These are phyloP conservation scores for Fusarium secorum DNA, from an alignment of 2,329 filamentous ascomycete species.

Conservation along the genomic window DNA sequence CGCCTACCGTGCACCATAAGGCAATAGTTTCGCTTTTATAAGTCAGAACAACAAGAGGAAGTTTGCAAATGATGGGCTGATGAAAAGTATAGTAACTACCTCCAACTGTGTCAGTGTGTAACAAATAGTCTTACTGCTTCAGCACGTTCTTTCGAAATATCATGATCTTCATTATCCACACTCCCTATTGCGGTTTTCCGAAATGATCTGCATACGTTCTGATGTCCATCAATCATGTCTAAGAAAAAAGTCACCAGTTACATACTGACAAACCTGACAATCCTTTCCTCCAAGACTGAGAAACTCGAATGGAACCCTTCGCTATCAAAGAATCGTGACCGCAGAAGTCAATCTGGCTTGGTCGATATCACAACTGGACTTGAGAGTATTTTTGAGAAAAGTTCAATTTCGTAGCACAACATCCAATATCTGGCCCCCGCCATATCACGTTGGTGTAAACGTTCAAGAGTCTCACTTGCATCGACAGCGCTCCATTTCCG, in stretches of 20 bases:
- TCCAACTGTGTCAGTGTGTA: constrained; percentile 6
- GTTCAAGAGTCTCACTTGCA: constrained; percentile 18
- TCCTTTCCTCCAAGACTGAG: neutral
- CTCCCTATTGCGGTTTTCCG: constrained; percentile 9
- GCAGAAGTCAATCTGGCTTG: neutral
- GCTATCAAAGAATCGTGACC: neutral
- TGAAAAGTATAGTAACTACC: neutral
- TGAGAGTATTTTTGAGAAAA: neutral
- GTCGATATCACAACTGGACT: neutral
- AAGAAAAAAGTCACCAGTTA: neutral
- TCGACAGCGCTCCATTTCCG: constrained; percentile 33
- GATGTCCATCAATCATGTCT: constrained; percentile 10
- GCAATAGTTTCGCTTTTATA: constrained; percentile 7
- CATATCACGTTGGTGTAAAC: neutral
- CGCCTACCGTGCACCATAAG: constrained; percentile 12
- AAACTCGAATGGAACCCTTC: neutral
- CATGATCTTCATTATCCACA: constrained; percentile 28
- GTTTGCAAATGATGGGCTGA: neutral
- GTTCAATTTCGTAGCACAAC: neutral
- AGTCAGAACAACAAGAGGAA: neutral
- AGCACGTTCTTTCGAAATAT: constrained; percentile 7
- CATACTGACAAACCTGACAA: neutral
- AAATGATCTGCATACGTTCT: constrained; percentile 14
- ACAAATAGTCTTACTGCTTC: constrained; percentile 27
- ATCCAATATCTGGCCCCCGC: neutral